These are phyloP conservation scores for Excoecaria agallocha DNA, from an alignment of 345 rosid genomes.

Conservation along the genomic window DNA sequence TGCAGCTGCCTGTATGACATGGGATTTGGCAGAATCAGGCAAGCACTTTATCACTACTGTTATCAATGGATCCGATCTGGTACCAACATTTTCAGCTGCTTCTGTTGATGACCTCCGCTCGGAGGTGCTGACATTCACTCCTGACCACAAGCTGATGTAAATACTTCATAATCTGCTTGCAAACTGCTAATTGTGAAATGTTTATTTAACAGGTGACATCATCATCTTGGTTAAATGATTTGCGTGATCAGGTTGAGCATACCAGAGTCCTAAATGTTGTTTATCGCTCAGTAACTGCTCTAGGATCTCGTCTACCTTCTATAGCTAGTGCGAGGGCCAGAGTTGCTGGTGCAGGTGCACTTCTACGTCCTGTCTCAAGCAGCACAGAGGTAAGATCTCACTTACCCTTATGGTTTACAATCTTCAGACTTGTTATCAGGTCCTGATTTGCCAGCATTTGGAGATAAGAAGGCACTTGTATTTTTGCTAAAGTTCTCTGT, in stretches of 20 bases:
- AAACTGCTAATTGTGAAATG: slow-evolving; percentile 15
- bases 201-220: slow-evolving; percentile 65
- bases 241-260: slow-evolving; percentile 86
- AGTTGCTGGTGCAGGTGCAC: slow-evolving; percentile 94
- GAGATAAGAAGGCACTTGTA: neutral
- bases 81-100: slow-evolving; percentile 89
- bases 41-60: slow-evolving; percentile 76
- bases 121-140: slow-evolving; percentile 54
- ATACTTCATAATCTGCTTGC: slow-evolving; percentile 4
- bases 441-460: neutral
- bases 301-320: slow-evolving; percentile 90
- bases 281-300: slow-evolving; percentile 88
- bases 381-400: slow-evolving; percentile 67
- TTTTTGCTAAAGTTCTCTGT: neutral
- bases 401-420: neutral
- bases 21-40: slow-evolving; percentile 99
- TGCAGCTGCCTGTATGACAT: slow-evolving; percentile 99
- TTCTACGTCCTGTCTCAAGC: slow-evolving; percentile 82
- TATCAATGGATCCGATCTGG: slow-evolving; percentile 91
- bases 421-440: neutral
- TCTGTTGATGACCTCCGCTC: slow-evolving; percentile 90
- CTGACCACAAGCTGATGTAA: neutral
- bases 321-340: slow-evolving; percentile 91
- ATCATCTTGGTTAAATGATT: slow-evolving; percentile 94
- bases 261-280: slow-evolving; percentile 85